A percentile compares a stretch with the other conserved stretches of the same genome.
phyloP scores from a whole-genome alignment of 202 grass and related monocot genomes.

The Digitaria exilis region DNA sequence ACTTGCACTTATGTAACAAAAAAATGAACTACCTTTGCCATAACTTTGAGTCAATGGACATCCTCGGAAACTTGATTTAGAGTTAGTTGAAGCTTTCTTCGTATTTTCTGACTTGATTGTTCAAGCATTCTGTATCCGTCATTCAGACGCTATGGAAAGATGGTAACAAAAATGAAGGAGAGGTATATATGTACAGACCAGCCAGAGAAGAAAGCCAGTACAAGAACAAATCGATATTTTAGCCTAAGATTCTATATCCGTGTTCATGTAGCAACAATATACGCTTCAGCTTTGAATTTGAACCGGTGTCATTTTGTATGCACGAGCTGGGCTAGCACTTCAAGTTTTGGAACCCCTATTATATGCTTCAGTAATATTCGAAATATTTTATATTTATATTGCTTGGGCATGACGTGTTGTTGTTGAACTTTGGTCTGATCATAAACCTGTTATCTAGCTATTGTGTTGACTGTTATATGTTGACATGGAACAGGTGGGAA shows the following conservation, averaged over 20 bases:
- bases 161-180: neutral
- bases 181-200: neutral
- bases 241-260: neutral
- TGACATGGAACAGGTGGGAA: conserved; percentile 52
- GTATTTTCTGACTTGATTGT: neutral
- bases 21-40: neutral
- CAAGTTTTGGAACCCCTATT: neutral
- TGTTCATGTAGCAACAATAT: neutral
- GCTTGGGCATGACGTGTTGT: neutral
- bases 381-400: neutral
- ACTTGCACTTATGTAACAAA: neutral
- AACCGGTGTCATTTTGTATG: neutral
- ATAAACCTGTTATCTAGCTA: neutral
- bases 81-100: neutral
- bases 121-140: neutral
- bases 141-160: neutral
- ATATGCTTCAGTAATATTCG: neutral
- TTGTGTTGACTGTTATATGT: neutral
- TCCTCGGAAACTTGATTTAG: neutral
- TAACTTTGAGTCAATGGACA: neutral
- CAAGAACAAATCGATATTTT: neutral
- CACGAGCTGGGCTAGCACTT: neutral
- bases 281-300: neutral
- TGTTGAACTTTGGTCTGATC: neutral
- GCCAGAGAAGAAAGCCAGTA: neutral